Evolutionary conservation across 805 yeast species (phyloP), one percentile per base, ranked within the genome.

Genomic region (Candida sakaeoensis): DNA sequence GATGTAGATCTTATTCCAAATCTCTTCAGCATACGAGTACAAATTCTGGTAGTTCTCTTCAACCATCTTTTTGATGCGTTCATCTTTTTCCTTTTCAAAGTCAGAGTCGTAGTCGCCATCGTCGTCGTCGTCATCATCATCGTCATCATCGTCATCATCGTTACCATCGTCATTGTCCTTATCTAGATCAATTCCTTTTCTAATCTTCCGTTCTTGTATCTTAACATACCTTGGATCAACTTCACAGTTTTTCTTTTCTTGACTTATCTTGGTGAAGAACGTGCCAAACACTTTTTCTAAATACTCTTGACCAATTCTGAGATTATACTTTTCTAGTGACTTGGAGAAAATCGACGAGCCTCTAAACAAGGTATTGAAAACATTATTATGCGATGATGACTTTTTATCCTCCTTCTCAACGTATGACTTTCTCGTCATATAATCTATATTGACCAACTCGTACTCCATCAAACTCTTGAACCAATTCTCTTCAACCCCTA

Each of bases 281-380:
- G 72, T 72, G 0, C 93, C 89, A 40, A 91, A 71, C 3, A 85
- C 78, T 47, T 75, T 75, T 42, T 82, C 84, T 24, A 93, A 57
- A 53, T 86, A 87, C 44, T 82, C 89, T 44, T 77, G 82, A 1
- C 98, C 98, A 14, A 83, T 70, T 51, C 91, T 66, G 29, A 82
- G 70, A 55, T 85, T 81, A 54, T 80, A 88, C 43, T 76, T 71
- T 52, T 91, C 99, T 40, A 90, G 57, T 0, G 95, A 73, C 55
- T 86, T 86, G 0, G 96, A 82, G 44, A 93, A 69, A 4, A 91
- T 70, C 1, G 95, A 80, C 41, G 87, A 85, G 0, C 96, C 96
- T 49, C 99, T 71, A 53, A 91, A 91, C 12, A 63, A 49, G 0
- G 69, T 63, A 44, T 63, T 63, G 50, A 63, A 63, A 2, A 62